These are phyloP conservation scores for Litchi chinensis DNA, from an alignment of 345 rosid species.

Conservation along the genomic window DNA sequence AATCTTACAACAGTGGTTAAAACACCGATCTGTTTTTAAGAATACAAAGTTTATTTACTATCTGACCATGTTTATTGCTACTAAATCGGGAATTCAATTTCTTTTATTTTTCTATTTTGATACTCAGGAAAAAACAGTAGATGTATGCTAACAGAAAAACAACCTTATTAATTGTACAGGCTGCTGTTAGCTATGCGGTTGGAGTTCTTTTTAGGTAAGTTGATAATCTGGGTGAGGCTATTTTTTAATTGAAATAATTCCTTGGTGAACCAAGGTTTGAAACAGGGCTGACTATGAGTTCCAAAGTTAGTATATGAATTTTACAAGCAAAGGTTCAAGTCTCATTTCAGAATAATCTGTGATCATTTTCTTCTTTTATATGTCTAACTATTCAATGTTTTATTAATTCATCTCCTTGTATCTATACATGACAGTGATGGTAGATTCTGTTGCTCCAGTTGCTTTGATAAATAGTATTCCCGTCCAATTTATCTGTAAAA, in stretches of 20 bases:
- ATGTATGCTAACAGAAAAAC: constrained; percentile 19
- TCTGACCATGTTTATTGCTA: background rate
- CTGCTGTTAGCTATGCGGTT: constrained; percentile 78
- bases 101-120: background rate
- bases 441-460: background rate
- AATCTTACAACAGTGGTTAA: background rate
- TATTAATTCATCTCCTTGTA: background rate
- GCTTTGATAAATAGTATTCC: background rate
- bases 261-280: constrained; percentile 1
- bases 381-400: background rate
- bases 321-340: background rate
- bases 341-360: background rate
- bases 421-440: background rate
- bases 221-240: constrained; percentile 4
- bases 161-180: constrained; percentile 48
- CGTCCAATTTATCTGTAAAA: background rate
- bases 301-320: background rate
- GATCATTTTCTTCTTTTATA: background rate
- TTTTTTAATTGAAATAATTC: background rate
- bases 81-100: background rate
- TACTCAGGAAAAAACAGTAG: background rate
- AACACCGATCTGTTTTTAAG: background rate
- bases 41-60: constrained; percentile 3
- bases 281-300: background rate
- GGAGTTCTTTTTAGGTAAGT: constrained; percentile 87